A percentile compares a stretch with the other conserved stretches of the same genome.
phyloP scores from a whole-genome alignment of 306 rosid species.

The Prunus persica region Prunus_persica_NCBIv2 NC_034013.1:8722501-8723000 shows the following conservation, averaged over 20 bases:
- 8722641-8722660: slow-evolving; percentile 33
- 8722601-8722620: too few relatives aligned
- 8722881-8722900: neutral
- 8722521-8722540: too few relatives aligned
- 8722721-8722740: slow-evolving; percentile 13
- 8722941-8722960: slow-evolving; percentile 23
- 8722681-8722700: slow-evolving; percentile 25
- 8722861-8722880: neutral
- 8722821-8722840: neutral
- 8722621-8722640: neutral
- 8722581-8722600: too few relatives aligned
- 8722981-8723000: neutral
- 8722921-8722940: slow-evolving; percentile 16
- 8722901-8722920: slow-evolving; percentile 38
- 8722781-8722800: neutral
- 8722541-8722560: neutral
- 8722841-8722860: neutral
- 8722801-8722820: neutral
- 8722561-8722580: neutral
- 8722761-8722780: neutral
- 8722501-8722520: too few relatives aligned
- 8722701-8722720: slow-evolving; percentile 16
- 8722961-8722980: slow-evolving; percentile 36
- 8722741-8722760: slow-evolving; percentile 1
- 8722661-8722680: slow-evolving; percentile 12